Evolutionary conservation across 1,284 basidiomycete genomes (phyloP), one percentile per base, ranked within the genome.

Genomic region (Fomitiporia mediterranea): DNA sequence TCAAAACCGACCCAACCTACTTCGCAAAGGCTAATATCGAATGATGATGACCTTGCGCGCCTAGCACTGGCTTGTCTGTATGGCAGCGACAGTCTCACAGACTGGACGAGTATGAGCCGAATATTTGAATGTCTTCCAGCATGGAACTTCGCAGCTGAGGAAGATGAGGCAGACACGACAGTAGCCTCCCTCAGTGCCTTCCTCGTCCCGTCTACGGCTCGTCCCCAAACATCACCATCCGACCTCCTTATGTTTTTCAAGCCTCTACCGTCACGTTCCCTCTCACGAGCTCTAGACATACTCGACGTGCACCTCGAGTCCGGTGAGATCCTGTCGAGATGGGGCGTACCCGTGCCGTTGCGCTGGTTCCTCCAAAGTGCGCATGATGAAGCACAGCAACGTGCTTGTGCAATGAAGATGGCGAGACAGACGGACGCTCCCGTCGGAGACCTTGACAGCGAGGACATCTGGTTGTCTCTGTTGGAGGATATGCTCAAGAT

Each of bases 121-220:
- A 91, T 97, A 56, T 97, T 98, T 68, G 94, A 98, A 68, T 97
- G 93, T 67, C 75, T 97, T 42, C 94, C 94, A 0, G 93, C 87
- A 6, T 97, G 92, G 92, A 84, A 87, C 58, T 76, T 84, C 28
- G 67, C 72, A 23, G 76, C 77, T 9, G 79, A 81, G 52, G 78
- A 79, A 37, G 81, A 89, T 55, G 79, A 77, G 40, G 84, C 82
- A 11, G 84, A 92, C 55, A 88, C 86, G 11, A 94, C 91, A 0
- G 76, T 94, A 44, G 70, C 80, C 4, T 91, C 90, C 8, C 81
- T 96, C 15, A 88, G 87, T 15, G 73, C 81, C 7, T 94, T 90
- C 63, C 83, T 94, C 5, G 75, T 80, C 4, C 92, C 93, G 0
- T 83, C 88, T 2, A 86, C 85, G 1, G 70, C 76, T 13, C 77